A percentile compares a stretch with the other conserved stretches of the same genome.
Conservation (phyloP, 805 yeast species). For the Candida ipomoeae region DNA sequence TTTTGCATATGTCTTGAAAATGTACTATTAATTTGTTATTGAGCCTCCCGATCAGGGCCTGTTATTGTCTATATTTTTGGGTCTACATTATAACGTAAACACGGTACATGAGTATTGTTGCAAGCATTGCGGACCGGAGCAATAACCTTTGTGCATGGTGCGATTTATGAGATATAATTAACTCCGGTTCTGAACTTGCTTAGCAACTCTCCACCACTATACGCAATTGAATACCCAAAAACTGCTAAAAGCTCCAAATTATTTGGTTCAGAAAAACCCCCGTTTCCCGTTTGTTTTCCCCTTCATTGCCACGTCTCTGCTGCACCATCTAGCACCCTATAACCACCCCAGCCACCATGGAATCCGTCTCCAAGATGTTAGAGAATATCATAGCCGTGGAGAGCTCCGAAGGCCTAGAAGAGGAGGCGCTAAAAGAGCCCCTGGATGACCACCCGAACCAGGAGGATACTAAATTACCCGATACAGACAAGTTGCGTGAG, state of each 20-base stretch:
- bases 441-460: not conserved
- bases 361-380: slow-evolving; percentile 34
- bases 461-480: not conserved
- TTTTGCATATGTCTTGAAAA: too few species aligned
- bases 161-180: not conserved
- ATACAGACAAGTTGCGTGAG: slow-evolving; percentile 1
- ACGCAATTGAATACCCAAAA: not conserved
- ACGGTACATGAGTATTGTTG: not conserved
- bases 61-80: too few species aligned
- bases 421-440: not conserved
- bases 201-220: not conserved
- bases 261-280: not conserved
- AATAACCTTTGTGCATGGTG: not conserved
- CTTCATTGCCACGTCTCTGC: not conserved
- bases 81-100: not conserved
- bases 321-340: not conserved
- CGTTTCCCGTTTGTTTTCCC: not conserved
- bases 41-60: too few species aligned
- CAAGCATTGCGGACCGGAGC: slow-evolving; percentile 1
- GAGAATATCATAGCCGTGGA: slow-evolving; percentile 35
- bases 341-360: slow-evolving; percentile 22
- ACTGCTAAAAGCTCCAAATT: not conserved
- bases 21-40: too few species aligned
- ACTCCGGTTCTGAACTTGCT: not conserved
- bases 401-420: slow-evolving; percentile 5